These are phyloP conservation scores for Epichloe amarillans DNA, from an alignment of 2,329 filamentous ascomycete species.

Conservation along the genomic window DNA sequence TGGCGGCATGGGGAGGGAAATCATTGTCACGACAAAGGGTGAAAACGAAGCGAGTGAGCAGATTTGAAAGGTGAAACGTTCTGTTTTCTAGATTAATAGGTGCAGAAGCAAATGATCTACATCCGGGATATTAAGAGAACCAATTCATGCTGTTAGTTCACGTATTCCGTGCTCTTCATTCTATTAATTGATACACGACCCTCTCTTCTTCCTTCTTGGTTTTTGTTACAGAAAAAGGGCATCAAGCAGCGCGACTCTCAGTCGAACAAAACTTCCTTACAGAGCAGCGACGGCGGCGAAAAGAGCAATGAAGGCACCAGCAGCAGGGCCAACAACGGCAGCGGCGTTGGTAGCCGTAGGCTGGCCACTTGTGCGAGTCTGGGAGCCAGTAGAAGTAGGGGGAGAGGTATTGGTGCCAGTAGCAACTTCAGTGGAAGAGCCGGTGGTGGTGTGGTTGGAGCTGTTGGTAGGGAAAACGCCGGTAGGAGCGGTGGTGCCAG, in stretches of 20 bases:
- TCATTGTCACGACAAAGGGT: no score
- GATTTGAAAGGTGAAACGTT: background rate
- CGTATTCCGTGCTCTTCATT: background rate
- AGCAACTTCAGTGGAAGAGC: conserved; percentile 3
- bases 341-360: background rate
- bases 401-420: background rate
- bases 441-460: conserved; percentile 3
- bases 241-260: background rate
- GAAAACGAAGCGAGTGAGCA: background rate
- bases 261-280: conserved; percentile 11
- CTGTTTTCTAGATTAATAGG: background rate
- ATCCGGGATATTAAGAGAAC: background rate
- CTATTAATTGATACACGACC: background rate
- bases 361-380: background rate
- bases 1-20: no score
- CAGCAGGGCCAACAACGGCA: conserved; percentile 7
- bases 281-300: conserved; percentile 20
- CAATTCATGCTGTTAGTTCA: background rate
- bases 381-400: background rate
- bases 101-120: conserved; percentile 2
- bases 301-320: conserved; percentile 18
- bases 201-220: background rate
- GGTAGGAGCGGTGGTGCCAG: conserved; percentile 1
- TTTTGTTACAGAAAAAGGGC: background rate
- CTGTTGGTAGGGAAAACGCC: conserved; percentile 1